Conservation (phyloP, 257 asterid genomes). For the Coffea canephora region DNA sequence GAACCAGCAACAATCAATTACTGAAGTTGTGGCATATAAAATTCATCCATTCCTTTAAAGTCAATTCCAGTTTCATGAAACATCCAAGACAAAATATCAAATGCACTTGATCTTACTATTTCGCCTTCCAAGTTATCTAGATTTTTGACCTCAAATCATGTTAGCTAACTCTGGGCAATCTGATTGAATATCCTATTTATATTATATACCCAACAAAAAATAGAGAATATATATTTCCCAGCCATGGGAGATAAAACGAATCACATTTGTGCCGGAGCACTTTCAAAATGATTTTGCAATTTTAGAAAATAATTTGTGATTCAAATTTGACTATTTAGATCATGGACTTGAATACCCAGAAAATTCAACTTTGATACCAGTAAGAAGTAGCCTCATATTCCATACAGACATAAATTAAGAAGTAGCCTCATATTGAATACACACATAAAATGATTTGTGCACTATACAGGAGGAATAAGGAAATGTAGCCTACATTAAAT, state of each 20-base stretch:
- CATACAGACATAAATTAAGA: not conserved
- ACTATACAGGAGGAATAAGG: not conserved
- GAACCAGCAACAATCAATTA: not conserved
- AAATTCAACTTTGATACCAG: no score
- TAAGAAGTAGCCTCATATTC: not conserved
- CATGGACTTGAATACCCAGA: no score
- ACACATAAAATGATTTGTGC: not conserved
- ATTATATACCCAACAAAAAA: no score
- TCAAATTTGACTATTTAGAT: no score
- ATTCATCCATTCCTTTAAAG: not conserved
- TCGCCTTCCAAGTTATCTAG: not conserved
- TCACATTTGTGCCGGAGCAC: no score
- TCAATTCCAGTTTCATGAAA: not conserved
- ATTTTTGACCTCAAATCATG: not conserved
- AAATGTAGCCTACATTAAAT: slow-evolving; percentile 55
- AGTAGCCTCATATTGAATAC: not conserved
- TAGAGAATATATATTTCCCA: no score
- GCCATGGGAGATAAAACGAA: no score
- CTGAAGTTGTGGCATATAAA: not conserved
- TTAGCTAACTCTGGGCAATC: not conserved
- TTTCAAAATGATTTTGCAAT: no score
- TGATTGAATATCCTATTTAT: no score
- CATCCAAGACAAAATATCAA: not conserved
- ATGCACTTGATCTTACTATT: no score
- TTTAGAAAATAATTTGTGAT: no score